phyloP scores from a whole-genome alignment of 202 grass and related monocot species.

The Schoenoplectus triqueter region DNA sequence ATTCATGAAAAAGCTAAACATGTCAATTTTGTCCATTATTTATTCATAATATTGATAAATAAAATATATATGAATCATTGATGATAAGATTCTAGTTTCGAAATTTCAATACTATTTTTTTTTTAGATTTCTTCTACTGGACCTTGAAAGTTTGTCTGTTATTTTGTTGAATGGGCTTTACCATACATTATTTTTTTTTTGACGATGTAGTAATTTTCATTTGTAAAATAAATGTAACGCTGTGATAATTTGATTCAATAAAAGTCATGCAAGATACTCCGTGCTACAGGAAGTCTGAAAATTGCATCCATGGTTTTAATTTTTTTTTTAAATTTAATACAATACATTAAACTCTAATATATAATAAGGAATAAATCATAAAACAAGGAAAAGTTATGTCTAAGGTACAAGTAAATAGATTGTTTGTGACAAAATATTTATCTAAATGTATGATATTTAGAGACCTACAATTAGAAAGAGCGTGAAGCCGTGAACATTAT shows the following conservation, averaged over 20 bases:
- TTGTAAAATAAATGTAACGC: background rate
- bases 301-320: background rate
- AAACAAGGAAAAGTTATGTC: background rate
- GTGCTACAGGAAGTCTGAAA: background rate
- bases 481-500: too few relatives aligned
- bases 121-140: too few relatives aligned
- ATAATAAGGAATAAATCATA: background rate
- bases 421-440: too few relatives aligned
- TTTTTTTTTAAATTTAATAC: background rate
- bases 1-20: background rate
- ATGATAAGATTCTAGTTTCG: too few relatives aligned
- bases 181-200: background rate
- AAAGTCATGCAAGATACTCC: background rate
- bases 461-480: too few relatives aligned
- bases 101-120: too few relatives aligned
- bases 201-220: background rate
- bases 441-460: too few relatives aligned
- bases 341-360: background rate
- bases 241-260: background rate
- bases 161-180: too few relatives aligned
- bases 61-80: too few relatives aligned
- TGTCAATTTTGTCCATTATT: slow-evolving; percentile 3
- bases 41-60: background rate
- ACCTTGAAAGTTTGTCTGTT: too few relatives aligned
- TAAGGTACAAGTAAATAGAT: background rate